Evolutionary conservation across 2,329 filamentous ascomycete species (phyloP).

Genomic region (Sclerotiophoma versabilis): DNA sequence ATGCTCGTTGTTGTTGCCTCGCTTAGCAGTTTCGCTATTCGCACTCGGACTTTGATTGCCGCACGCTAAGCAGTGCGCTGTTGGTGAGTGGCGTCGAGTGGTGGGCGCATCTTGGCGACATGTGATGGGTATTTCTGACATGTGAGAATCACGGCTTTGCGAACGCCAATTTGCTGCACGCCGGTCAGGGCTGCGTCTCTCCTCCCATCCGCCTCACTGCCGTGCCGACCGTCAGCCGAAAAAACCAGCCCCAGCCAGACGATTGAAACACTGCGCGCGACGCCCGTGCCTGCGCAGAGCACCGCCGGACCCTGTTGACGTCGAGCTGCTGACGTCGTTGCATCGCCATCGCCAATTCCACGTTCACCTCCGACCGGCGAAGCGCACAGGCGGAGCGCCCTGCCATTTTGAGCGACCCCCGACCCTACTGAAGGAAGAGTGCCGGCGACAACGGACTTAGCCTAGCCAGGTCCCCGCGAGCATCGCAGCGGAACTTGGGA

Average conservation of each 20-base stretch:
- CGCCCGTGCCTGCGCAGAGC: constrained; percentile 7
- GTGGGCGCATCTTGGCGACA: constrained; percentile 19
- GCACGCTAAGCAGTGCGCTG: constrained; percentile 15
- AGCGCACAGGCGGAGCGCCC: constrained; percentile 17
- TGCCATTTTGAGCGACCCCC: constrained; percentile 26
- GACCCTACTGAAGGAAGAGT: constrained; percentile 6
- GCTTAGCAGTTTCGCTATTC: background rate
- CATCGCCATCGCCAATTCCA: constrained; percentile 18
- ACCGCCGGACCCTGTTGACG: constrained; percentile 8
- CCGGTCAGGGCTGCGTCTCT: constrained; percentile 9
- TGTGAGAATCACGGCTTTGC: constrained; percentile 32
- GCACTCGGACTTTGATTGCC: background rate
- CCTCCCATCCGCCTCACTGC: constrained; percentile 13
- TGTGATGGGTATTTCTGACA: constrained; percentile 30
- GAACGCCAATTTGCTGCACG: constrained; percentile 28
- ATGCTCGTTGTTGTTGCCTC: background rate
- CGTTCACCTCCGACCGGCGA: constrained; percentile 14
- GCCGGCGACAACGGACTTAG: constrained; percentile 18
- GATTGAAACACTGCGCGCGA: background rate
- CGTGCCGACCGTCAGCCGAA: constrained; percentile 4
- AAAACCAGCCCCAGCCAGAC: background rate
- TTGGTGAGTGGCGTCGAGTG: constrained; percentile 24
- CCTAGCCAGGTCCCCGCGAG: background rate
- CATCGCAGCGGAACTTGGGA: background rate
- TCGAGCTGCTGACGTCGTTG: constrained; percentile 23